Base-by-base conservation (phyloP, 306 rosid species). In the Mimosa bimucronata region DNA sequence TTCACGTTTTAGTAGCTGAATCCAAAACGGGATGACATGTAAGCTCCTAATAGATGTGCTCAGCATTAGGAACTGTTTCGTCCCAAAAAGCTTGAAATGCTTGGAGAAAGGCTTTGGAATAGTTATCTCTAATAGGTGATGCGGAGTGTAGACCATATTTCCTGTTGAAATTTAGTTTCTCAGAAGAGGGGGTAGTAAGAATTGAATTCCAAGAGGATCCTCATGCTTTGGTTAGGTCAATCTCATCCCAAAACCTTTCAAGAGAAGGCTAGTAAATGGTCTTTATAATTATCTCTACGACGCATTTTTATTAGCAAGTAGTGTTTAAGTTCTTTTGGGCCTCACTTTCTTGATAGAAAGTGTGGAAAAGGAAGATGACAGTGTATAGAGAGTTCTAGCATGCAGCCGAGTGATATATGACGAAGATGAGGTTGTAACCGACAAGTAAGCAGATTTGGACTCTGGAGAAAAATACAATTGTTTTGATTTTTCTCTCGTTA, bases 221-320 rank as follows among this genome's bases (percentile, higher is more conserved):
- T 68, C n/a, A 40, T 40, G 1, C 34, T 46, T 30, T 66, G 52
- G 15, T 41, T 40, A 13, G 12, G 25, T 9, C 52, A 34, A 23
- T 41, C 21, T 40, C 34, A 41, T 68, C n/a, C 29, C 34, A 11
- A 68, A 68, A 40, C 31, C 53, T 41, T 10, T n/a, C 4, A 21
- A 29, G 73, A 66, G 71, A 66, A 34, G 46, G 46, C 48, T 37
- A 10, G 9, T 6, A 30, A 65, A 31, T 65, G 70, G 44, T 29
- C 13, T 65, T 65, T 9, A 31, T 30, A 30, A 7, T 30, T 31
- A 65, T 34, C 42, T 31, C 44, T 31, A 31, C 15, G 7, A 12
- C 55, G 21, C 66, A 40, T 52, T 34, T 80, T 40, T 80, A 26
- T 23, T 80, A 30, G 74, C 52, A 57, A 45, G 21, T 46, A 45